phyloP scores from a whole-genome alignment of 108 stramenopile species.

The Skeletonema grethae region DNA sequence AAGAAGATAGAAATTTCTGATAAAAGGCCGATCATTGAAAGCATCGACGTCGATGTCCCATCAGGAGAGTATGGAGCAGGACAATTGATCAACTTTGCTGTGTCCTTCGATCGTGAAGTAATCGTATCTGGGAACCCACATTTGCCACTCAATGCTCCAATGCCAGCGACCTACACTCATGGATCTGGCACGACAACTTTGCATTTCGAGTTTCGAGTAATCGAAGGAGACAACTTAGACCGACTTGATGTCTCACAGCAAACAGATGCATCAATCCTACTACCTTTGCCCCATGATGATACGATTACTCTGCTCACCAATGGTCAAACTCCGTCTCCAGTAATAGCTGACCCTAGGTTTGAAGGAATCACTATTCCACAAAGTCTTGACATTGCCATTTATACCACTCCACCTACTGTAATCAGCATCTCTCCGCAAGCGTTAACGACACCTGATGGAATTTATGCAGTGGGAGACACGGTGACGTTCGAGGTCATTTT shows the following conservation, averaged over 20 bases:
- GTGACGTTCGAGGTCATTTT: slow-evolving; percentile 48
- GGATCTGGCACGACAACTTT: slow-evolving; percentile 43
- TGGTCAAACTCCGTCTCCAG: slow-evolving; percentile 17
- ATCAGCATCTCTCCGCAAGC: slow-evolving; percentile 26
- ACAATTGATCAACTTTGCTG: slow-evolving; percentile 35
- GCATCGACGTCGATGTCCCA: slow-evolving; percentile 20
- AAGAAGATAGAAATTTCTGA: slow-evolving; percentile 40
- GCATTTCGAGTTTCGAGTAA: slow-evolving; percentile 39
- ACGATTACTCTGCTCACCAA: slow-evolving; percentile 29
- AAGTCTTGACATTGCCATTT: slow-evolving; percentile 21
- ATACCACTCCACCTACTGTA: slow-evolving; percentile 42
- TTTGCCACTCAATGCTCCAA: slow-evolving; percentile 30
- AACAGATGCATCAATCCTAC: slow-evolving; percentile 20
- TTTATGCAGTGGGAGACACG: slow-evolving; percentile 43
- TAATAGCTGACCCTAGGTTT: slow-evolving; percentile 25
- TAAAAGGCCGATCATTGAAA: slow-evolving; percentile 14
- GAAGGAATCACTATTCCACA: slow-evolving; percentile 15
- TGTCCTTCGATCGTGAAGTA: slow-evolving; percentile 48
- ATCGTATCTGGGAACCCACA: slow-evolving; percentile 34
- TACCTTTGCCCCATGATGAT: slow-evolving; percentile 6
- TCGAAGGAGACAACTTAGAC: slow-evolving; percentile 36
- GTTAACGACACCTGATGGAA: slow-evolving; percentile 32
- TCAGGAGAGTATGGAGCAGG: slow-evolving; percentile 52
- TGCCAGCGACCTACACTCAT: slow-evolving; percentile 35
- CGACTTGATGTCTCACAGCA: slow-evolving; percentile 16